Conservation (phyloP, 192 early-diverging fungal genomes). For the Podila horticola region DNA sequence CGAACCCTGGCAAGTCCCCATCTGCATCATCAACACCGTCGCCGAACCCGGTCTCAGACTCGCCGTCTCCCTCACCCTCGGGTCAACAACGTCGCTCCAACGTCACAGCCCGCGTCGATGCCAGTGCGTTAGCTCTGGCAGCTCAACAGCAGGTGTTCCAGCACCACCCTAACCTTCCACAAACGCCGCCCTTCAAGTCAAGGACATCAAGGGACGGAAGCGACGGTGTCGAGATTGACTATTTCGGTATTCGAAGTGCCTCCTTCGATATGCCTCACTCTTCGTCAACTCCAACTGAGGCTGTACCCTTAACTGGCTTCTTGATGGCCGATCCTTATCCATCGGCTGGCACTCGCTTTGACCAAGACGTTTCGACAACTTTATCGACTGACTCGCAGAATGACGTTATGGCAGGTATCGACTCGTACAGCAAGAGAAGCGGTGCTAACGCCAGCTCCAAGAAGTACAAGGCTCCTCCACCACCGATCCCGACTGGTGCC, state of each 20-base stretch:
- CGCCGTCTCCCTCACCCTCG: conserved; percentile 14
- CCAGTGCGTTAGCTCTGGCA: conserved; percentile 30
- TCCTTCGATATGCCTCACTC: conserved; percentile 9
- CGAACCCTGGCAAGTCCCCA: background rate
- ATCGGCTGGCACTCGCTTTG: conserved; percentile 23
- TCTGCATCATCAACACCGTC: background rate
- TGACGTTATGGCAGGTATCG: background rate
- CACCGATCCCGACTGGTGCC: conserved; percentile 35
- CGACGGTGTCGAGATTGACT: conserved; percentile 16
- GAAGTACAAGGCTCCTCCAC: conserved; percentile 43
- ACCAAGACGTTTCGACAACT: conserved; percentile 5
- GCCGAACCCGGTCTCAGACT: background rate
- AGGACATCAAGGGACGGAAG: conserved; percentile 20
- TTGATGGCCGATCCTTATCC: conserved; percentile 49
- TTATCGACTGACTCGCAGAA: background rate
- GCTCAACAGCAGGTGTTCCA: conserved; percentile 17
- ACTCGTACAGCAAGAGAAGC: background rate
- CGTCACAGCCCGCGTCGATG: conserved; percentile 38
- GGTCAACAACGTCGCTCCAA: conserved; percentile 37
- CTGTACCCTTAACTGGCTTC: conserved; percentile 33
- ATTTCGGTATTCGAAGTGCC: conserved; percentile 22
- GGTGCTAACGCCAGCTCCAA: conserved; percentile 5
- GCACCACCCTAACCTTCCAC: conserved; percentile 3
- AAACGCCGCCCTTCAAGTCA: conserved; percentile 11
- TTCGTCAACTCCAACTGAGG: conserved; percentile 16